These are phyloP conservation scores for Terfezia boudieri DNA, from an alignment of 495 filamentous ascomycete genomes.

Conservation along the genomic window DNA sequence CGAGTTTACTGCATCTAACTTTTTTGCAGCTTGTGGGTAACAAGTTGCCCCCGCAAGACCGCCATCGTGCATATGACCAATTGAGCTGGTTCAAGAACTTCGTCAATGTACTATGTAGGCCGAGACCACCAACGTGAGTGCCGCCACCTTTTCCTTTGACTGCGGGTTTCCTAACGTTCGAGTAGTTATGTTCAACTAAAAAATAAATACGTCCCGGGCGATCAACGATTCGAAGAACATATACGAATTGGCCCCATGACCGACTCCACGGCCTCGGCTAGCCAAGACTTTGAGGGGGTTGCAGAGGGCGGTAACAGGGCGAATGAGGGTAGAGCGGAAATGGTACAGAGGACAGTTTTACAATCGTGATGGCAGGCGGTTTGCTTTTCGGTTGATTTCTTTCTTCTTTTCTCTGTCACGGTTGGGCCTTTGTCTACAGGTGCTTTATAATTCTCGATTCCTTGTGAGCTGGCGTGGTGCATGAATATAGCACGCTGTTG, in stretches of 20 bases:
- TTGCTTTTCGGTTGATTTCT: too few species aligned
- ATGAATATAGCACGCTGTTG: too few species aligned
- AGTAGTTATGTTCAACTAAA: slow-evolving; percentile 56
- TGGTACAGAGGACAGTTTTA: too few species aligned
- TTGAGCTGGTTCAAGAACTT: slow-evolving; percentile 56
- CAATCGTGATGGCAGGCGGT: too few species aligned
- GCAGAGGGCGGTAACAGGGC: background rate
- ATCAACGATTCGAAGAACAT: slow-evolving; percentile 46
- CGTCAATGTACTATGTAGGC: slow-evolving; percentile 56
- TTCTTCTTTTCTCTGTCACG: too few species aligned
- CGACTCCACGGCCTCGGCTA: background rate
- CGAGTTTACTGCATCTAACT: background rate
- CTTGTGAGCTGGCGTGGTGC: too few species aligned
- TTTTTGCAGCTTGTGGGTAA: slow-evolving; percentile 26
- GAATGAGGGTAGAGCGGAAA: background rate
- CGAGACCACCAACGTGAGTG: slow-evolving; percentile 54
- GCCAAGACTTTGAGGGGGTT: background rate
- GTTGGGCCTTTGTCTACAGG: too few species aligned
- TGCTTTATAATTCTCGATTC: too few species aligned
- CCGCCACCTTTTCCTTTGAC: background rate
- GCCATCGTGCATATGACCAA: slow-evolving; percentile 78
- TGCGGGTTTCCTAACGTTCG: background rate
- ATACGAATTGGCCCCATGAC: slow-evolving; percentile 2
- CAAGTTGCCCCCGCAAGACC: slow-evolving; percentile 77
- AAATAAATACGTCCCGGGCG: slow-evolving; percentile 47